Base-by-base conservation (phyloP, 805 yeast genomes). In the Hermanozyma aechmeae region DNA sequence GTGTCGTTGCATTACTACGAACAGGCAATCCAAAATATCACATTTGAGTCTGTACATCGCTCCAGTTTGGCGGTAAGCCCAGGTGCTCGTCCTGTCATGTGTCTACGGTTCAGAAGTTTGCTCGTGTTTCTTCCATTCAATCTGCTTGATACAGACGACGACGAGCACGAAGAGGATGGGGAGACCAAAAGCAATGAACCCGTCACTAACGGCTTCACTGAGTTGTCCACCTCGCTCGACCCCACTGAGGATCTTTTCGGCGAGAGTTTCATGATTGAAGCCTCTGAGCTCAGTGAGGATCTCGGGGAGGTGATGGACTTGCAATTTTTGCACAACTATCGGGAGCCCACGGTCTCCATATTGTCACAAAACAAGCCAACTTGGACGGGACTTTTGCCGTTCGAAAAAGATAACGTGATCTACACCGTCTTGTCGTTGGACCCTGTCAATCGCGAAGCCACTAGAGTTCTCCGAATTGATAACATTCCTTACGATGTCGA, bases 1-100 rank as follows among this genome's bases (percentile, higher is more conserved):
- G 67, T 74, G 1, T 81, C 95, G 28, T 58, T 92, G 29, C 98
- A 92, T 56, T 85, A 71, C 49, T 92, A 87, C 51, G 96, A 89
- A 43, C 71, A 73, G 25, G 72, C 73, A 15, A 60, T 85, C 28
- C 68, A 67, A 24, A 60, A 65, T 19, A 44, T 65, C 8, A 65
- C 76, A 2, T 57, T 66, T 27, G 73, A 66, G 30, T 53, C 53
- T 45, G 43, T 42, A 37, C 58, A 37, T 29, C 50, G 53, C 5
- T 56, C 81, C 1, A 55, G 57, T 6, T 61, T 81, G 33, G 54
- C 73, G 15, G 59, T 72, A 0, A 95, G 82, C 33, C 83, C 94
- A 1, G 65, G 62, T 6, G 42, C 47, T 29, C 60, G 62, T 16
- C 55, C 70, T 6, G 71, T 78, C 45, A 66, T 73, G 3, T 65